phyloP scores from a whole-genome alignment of 164 flowering plant genomes.

The Nymphaea colorata region DNA sequence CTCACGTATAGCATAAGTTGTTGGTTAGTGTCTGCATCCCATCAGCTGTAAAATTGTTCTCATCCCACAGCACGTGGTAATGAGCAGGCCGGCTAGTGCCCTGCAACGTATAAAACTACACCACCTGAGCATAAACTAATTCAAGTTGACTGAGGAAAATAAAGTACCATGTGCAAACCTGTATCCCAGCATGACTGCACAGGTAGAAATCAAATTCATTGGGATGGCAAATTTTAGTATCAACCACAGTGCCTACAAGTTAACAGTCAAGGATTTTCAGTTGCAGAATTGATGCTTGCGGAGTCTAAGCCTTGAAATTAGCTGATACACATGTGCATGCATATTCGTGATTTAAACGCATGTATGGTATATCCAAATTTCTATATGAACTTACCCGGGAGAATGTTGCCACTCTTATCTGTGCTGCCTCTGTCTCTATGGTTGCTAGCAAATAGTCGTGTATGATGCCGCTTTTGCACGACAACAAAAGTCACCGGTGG shows the following conservation, averaged over 20 bases:
- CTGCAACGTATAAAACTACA: constrained; percentile 14
- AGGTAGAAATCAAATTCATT: constrained; percentile 82
- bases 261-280: neutral
- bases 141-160: neutral
- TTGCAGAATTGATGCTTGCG: too few species aligned
- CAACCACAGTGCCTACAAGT: constrained; percentile 76
- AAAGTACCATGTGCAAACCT: constrained; percentile 27
- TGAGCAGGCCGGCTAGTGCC: constrained; percentile 78
- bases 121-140: neutral
- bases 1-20: constrained; percentile 68
- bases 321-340: too few species aligned
- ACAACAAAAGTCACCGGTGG: constrained; percentile 80
- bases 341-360: too few species aligned
- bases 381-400: constrained; percentile 40
- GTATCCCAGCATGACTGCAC: constrained; percentile 90
- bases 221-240: constrained; percentile 75
- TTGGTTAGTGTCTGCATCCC: constrained; percentile 47
- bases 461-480: constrained; percentile 83
- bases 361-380: too few species aligned
- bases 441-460: constrained; percentile 59
- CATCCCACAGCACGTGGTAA: constrained; percentile 73
- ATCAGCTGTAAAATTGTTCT: constrained; percentile 60
- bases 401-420: constrained; percentile 74
- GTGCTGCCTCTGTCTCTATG: constrained; percentile 18
- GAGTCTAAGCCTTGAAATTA: too few species aligned